phyloP scores from a whole-genome alignment of 2,329 filamentous ascomycete species.

The Exophiala phaeomuriformis region DNA sequence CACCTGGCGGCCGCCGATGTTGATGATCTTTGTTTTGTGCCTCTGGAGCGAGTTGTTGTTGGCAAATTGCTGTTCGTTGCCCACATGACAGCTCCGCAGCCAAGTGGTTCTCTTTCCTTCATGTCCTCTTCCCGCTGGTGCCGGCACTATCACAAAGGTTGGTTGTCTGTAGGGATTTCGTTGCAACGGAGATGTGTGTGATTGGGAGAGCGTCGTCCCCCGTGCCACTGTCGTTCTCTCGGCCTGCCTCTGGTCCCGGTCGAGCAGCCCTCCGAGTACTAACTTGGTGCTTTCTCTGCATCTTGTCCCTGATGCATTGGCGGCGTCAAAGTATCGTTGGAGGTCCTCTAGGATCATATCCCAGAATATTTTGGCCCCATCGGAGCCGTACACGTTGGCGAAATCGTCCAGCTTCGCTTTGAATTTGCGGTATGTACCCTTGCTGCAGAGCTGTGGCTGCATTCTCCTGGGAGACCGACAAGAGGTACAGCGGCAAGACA shows the following conservation, averaged over 20 bases:
- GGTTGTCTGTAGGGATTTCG: not conserved
- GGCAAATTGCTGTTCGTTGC: not conserved
- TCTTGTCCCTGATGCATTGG: not conserved
- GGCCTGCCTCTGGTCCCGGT: not conserved
- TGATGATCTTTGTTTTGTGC: not conserved
- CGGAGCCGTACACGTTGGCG: slow-evolving; percentile 6
- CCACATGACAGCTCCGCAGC: not conserved
- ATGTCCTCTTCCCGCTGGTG: not conserved
- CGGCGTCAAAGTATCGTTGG: not conserved
- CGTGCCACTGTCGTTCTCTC: not conserved
- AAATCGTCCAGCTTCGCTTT: not conserved
- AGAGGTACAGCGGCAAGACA: not conserved
- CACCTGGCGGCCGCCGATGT: not conserved
- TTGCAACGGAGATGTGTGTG: not conserved
- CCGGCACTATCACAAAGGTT: not conserved
- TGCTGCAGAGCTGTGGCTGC: not conserved
- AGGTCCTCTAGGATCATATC: slow-evolving; percentile 2
- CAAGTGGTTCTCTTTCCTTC: not conserved
- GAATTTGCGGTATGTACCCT: slow-evolving; percentile 6
- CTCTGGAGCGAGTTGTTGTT: not conserved
- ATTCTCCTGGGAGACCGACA: not conserved
- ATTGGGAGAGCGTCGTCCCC: not conserved
- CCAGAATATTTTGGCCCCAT: slow-evolving; percentile 6
- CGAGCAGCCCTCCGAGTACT: not conserved
- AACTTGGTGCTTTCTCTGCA: not conserved